Base-by-base conservation (phyloP, 1,284 basidiomycete genomes). In the Anthracocystis walkeri region DNA sequence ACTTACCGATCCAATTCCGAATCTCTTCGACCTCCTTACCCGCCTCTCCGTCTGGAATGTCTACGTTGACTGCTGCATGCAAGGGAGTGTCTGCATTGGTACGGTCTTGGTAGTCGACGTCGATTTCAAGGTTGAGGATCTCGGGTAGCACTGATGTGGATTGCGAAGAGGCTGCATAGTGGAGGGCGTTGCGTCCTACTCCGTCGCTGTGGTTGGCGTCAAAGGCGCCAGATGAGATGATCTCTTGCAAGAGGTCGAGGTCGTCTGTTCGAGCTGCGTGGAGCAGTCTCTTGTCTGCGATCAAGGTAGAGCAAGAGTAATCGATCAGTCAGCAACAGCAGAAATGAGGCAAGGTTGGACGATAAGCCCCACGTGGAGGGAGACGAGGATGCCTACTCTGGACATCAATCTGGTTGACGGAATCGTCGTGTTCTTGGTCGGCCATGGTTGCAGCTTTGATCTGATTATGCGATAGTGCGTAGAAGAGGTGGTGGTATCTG, bases 51-150 rank as follows among this genome's bases (percentile, higher is more conserved):
- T 68, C 58, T 4, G 73, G 73, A 33, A 76, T 76, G 16, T 75
- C 76, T 60, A 91, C 86, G 64, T 87, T 85, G 18, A 92, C 88
- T 1, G 93, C 93, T 20, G 93, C 88, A 84, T 95, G 94, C 11
- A 96, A 87, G 1, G 94, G 93, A 0, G 94, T 95, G 40, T 91
- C 90, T 10, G 89, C 89, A 42, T 91, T 90, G 33, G 92, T 85
- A 21, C 89, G 88, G 85, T 95, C 95, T 79, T 90, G 88, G 20
- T 90, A 89, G 83, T 95, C 93, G 57, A 95, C 93, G 81, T 95
- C 93, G 85, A 93, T 94, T 12, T 82, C 82, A 49, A 82, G 71
- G 40, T 84, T 73, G 29, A 84, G 79, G 48, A 84, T 73, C 51
- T 72, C 69, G 14, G 78, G 78, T 12, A 84, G 58, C 1, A 84